phyloP scores from a whole-genome alignment of 306 rosid species.

The Heteromeles arbutifolia region DNA sequence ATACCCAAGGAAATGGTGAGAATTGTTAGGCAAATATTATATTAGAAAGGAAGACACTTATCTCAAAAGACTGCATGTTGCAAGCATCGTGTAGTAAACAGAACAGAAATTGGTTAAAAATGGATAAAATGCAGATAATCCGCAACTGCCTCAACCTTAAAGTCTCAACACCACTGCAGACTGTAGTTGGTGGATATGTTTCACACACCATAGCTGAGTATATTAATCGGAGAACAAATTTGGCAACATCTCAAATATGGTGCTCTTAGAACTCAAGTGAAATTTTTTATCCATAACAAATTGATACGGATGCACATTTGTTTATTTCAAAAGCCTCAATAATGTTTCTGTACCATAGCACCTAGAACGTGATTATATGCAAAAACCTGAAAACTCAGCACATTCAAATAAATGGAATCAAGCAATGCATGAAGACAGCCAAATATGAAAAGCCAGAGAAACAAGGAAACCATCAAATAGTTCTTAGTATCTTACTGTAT shows the following conservation, averaged over 20 bases:
- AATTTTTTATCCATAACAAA: neutral
- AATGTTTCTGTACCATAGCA: neutral
- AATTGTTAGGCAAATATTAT: neutral
- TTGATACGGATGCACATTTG: neutral
- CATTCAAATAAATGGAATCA: neutral
- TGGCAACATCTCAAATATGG: neutral
- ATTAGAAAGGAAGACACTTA: neutral
- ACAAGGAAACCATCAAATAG: constrained; percentile 1
- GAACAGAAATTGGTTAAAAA: neutral
- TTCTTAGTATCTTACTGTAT: constrained; percentile 95
- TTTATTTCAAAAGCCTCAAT: neutral
- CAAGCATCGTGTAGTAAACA: neutral
- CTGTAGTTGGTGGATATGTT: neutral
- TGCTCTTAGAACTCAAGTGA: neutral
- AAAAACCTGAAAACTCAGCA: neutral
- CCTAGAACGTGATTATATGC: neutral
- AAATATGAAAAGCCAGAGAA: neutral
- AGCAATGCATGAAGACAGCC: neutral
- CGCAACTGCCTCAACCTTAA: neutral
- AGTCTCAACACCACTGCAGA: neutral
- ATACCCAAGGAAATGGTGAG: neutral
- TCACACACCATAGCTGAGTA: neutral
- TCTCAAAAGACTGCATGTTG: neutral
- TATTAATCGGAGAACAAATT: neutral
- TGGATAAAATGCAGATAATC: neutral